phyloP scores from a whole-genome alignment of 805 yeast species.

The Yamadazyma sp. region DNA sequence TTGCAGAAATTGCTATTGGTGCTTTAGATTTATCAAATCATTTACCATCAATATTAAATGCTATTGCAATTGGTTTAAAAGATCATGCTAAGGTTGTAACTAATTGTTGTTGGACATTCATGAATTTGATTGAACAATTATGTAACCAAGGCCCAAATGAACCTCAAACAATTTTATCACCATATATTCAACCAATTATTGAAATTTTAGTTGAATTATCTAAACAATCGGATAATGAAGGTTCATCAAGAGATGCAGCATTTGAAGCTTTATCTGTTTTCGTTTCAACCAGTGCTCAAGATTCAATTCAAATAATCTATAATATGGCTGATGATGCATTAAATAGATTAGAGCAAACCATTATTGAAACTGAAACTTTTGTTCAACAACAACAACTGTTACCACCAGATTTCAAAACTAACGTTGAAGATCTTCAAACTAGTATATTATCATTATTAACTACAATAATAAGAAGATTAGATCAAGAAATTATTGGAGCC shows the following conservation, averaged over 20 bases:
- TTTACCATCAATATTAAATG: slow-evolving; percentile 69
- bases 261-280: slow-evolving; percentile 87
- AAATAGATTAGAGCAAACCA: slow-evolving; percentile 67
- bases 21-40: slow-evolving; percentile 66
- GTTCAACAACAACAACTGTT: slow-evolving; percentile 45
- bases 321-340: slow-evolving; percentile 73
- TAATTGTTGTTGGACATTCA: slow-evolving; percentile 97
- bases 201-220: slow-evolving; percentile 71
- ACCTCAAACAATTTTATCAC: slow-evolving; percentile 65
- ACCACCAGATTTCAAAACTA: slow-evolving; percentile 66
- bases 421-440: slow-evolving; percentile 85
- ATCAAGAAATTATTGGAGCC: slow-evolving; percentile 58
- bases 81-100: slow-evolving; percentile 93
- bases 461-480: slow-evolving; percentile 79
- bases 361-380: slow-evolving; percentile 47
- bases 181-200: slow-evolving; percentile 64
- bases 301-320: slow-evolving; percentile 65
- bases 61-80: slow-evolving; percentile 73
- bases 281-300: slow-evolving; percentile 71
- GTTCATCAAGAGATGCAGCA: slow-evolving; percentile 90
- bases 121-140: slow-evolving; percentile 85
- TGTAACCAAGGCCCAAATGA: slow-evolving; percentile 48
- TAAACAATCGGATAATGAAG: slow-evolving; percentile 75
- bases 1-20: slow-evolving; percentile 80
- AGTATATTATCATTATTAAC: slow-evolving; percentile 77